Conservation (phyloP, 2,329 filamentous ascomycete species). For the Alternaria ethzedia region DNA sequence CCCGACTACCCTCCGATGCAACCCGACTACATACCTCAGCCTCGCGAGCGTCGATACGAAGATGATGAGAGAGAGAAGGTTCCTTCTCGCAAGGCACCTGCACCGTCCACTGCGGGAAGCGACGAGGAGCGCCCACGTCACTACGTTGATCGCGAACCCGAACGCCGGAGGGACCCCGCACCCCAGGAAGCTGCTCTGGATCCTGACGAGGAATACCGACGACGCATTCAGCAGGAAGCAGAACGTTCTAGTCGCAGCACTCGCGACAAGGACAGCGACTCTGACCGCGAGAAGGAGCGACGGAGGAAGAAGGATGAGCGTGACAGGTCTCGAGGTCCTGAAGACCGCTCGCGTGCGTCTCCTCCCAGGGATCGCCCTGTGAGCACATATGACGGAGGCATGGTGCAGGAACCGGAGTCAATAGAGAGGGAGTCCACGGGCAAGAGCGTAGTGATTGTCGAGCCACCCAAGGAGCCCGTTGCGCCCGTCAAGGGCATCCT, state of each 20-base stretch:
- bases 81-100: slow-evolving; percentile 28
- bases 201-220: slow-evolving; percentile 59
- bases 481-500: slow-evolving; percentile 78
- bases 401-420: slow-evolving; percentile 45
- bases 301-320: slow-evolving; percentile 45
- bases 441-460: slow-evolving; percentile 65
- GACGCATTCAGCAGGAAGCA: slow-evolving; percentile 55
- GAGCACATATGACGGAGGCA: slow-evolving; percentile 34
- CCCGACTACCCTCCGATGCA: slow-evolving; percentile 26
- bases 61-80: slow-evolving; percentile 37
- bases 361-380: slow-evolving; percentile 34
- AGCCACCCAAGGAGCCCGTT: slow-evolving; percentile 72
- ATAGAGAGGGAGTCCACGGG: slow-evolving; percentile 28
- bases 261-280: slow-evolving; percentile 39
- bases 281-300: slow-evolving; percentile 44
- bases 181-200: slow-evolving; percentile 46
- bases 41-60: slow-evolving; percentile 43
- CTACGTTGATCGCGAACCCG: slow-evolving; percentile 45
- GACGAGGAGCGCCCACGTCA: slow-evolving; percentile 45
- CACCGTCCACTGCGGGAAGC: slow-evolving; percentile 42
- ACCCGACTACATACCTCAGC: slow-evolving; percentile 30
- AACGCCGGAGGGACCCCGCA: slow-evolving; percentile 41
- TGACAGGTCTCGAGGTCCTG: slow-evolving; percentile 35
- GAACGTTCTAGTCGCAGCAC: slow-evolving; percentile 43
- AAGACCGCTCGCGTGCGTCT: slow-evolving; percentile 33